Conservation (phyloP, 257 asterid genomes). For the Solanum chiquidenum region DNA sequence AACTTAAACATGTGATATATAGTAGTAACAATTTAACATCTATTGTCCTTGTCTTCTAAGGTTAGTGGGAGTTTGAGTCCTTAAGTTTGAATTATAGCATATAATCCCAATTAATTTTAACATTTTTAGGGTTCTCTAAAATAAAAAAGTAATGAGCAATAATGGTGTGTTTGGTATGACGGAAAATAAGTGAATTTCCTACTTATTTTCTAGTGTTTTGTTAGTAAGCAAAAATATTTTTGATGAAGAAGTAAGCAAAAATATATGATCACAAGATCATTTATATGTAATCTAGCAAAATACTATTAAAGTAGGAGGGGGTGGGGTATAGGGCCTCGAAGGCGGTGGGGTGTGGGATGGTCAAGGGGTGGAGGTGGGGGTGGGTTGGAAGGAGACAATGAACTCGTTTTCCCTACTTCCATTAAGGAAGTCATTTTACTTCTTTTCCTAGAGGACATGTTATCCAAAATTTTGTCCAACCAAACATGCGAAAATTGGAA, state of each 20-base stretch:
- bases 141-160: background rate
- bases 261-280: background rate
- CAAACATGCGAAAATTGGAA: background rate
- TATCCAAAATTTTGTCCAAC: background rate
- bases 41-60: background rate
- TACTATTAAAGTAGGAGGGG: background rate
- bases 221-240: background rate
- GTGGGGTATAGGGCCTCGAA: background rate
- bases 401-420: background rate
- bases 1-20: background rate
- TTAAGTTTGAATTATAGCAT: background rate
- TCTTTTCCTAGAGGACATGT: background rate
- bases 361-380: background rate
- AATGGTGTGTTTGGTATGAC: background rate
- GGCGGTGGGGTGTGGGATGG: background rate
- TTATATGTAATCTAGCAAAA: background rate
- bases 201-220: background rate
- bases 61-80: background rate
- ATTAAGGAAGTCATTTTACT: background rate
- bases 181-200: background rate
- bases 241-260: background rate
- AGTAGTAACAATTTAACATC: background rate
- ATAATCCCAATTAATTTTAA: background rate
- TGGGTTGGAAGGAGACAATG: background rate
- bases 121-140: background rate